Evolutionary conservation across 352 stramenopile genomes (phyloP).

Genomic region (Aphanomyces cochlioides): DNA sequence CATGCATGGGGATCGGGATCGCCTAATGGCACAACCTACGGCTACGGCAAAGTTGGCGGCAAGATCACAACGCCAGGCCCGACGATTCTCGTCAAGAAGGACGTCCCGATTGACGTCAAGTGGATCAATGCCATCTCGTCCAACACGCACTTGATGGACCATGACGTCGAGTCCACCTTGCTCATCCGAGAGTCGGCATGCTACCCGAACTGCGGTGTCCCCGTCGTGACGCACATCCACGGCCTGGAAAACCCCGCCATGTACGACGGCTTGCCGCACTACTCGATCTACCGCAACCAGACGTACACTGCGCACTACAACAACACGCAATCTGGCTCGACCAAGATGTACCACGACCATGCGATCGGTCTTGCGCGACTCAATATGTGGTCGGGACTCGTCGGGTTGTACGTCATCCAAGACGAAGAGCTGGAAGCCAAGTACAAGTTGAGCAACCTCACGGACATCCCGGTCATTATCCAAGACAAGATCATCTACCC

Average conservation of each 20-base stretch:
- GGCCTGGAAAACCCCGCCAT: constrained; percentile 59
- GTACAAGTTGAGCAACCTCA: constrained; percentile 44
- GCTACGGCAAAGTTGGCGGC: constrained; percentile 37
- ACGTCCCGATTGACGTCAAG: constrained; percentile 43
- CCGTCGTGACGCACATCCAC: constrained; percentile 56
- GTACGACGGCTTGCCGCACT: constrained; percentile 54
- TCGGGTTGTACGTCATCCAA: constrained; percentile 57
- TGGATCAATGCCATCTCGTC: constrained; percentile 51
- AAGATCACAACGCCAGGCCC: constrained; percentile 44
- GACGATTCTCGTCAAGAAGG: constrained; percentile 46
- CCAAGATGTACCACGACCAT: constrained; percentile 75
- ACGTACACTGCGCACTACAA: constrained; percentile 48
- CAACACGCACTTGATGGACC: constrained; percentile 45
- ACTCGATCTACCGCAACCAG: constrained; percentile 68
- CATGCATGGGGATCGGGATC: constrained; percentile 51
- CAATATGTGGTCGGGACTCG: constrained; percentile 60
- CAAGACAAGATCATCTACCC: constrained; percentile 51
- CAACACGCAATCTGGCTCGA: constrained; percentile 66
- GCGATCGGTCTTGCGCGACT: constrained; percentile 60
- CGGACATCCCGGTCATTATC: constrained; percentile 59
- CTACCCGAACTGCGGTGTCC: constrained; percentile 64
- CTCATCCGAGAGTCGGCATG: constrained; percentile 48
- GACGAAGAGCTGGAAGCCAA: constrained; percentile 45
- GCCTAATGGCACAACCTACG: constrained; percentile 42
- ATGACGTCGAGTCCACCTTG: constrained; percentile 46